Conservation (phyloP, 345 rosid genomes). For the Dipteronia sinensis region DNA sequence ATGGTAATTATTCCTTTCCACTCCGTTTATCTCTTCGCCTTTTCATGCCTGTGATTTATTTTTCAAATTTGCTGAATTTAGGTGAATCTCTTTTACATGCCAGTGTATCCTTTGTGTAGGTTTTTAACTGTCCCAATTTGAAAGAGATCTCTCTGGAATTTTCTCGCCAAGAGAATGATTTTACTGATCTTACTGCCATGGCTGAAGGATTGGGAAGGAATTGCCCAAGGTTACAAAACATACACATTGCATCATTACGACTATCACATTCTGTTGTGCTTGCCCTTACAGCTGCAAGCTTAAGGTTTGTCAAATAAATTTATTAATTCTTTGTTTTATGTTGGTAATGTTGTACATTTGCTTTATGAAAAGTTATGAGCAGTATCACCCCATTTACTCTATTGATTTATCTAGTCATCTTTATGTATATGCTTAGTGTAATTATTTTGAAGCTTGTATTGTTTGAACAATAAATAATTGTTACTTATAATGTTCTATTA, state of each 20-base stretch:
- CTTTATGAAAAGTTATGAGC: neutral
- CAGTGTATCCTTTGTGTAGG: constrained; percentile 35
- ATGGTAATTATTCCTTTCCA: constrained; percentile 49
- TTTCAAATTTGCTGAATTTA: neutral
- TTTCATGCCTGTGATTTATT: neutral
- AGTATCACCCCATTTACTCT: neutral
- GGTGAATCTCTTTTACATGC: constrained; percentile 7
- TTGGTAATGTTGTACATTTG: neutral
- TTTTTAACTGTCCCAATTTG: constrained; percentile 80
- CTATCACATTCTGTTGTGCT: constrained; percentile 86
- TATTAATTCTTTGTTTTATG: neutral
- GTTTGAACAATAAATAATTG: neutral
- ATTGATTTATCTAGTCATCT: neutral
- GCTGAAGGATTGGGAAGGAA: constrained; percentile 75
- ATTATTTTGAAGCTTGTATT: neutral
- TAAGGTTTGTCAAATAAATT: constrained; percentile 55
- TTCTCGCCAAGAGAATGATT: constrained; percentile 76
- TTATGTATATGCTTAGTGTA: neutral
- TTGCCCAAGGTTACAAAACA: constrained; percentile 73
- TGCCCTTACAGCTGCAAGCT: constrained; percentile 77
- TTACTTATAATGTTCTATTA: constrained; percentile 14
- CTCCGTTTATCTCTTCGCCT: neutral
- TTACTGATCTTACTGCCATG: constrained; percentile 67
- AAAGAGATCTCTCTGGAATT: constrained; percentile 84
- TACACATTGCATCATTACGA: constrained; percentile 79